Conservation (phyloP, 2,329 filamentous ascomycete species). For the Pseudocercospora cruenta region DNA sequence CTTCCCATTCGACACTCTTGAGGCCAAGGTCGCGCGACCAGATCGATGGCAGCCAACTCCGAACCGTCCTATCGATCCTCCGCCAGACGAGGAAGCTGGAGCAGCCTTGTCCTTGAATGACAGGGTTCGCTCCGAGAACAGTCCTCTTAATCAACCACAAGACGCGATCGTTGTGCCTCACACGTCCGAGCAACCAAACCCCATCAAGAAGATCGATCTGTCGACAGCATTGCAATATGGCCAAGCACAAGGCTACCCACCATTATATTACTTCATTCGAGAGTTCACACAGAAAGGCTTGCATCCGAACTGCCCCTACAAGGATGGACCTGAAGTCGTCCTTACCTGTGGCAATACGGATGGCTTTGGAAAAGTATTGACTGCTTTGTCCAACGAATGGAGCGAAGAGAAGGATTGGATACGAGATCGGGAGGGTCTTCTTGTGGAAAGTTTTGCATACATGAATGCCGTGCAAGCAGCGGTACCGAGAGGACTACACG, state of each 20-base stretch:
- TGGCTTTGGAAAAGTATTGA: conserved; percentile 77
- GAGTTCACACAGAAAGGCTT: conserved; percentile 76
- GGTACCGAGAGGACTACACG: conserved; percentile 69
- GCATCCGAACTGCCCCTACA: conserved; percentile 81
- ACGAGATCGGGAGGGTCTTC: conserved; percentile 71
- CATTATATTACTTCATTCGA: conserved; percentile 75
- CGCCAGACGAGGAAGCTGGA: conserved; percentile 41
- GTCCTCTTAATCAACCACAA: conserved; percentile 40
- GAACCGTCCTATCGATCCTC: conserved; percentile 60
- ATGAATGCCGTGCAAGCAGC: conserved; percentile 73
- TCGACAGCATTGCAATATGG: conserved; percentile 85
- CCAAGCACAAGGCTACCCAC: conserved; percentile 77
- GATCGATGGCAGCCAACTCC: conserved; percentile 73
- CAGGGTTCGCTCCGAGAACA: conserved; percentile 28
- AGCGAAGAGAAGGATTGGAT: conserved; percentile 68
- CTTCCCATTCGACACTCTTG: conserved; percentile 90
- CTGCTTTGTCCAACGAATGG: conserved; percentile 78
- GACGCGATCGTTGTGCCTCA: conserved; percentile 70
- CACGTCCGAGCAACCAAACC: conserved; percentile 60
- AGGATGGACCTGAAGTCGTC: conserved; percentile 73
- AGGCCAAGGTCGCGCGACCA: conserved; percentile 75
- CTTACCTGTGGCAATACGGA: conserved; percentile 84
- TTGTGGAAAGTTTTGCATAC: conserved; percentile 82
- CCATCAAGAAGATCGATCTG: conserved; percentile 74
- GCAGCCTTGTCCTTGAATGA: conserved; percentile 23